Percentiles rank a stretch among this genome's conserved stretches.
Conservation (phyloP, 345 rosid species). For the Eucalyptus shirleyi region DNA sequence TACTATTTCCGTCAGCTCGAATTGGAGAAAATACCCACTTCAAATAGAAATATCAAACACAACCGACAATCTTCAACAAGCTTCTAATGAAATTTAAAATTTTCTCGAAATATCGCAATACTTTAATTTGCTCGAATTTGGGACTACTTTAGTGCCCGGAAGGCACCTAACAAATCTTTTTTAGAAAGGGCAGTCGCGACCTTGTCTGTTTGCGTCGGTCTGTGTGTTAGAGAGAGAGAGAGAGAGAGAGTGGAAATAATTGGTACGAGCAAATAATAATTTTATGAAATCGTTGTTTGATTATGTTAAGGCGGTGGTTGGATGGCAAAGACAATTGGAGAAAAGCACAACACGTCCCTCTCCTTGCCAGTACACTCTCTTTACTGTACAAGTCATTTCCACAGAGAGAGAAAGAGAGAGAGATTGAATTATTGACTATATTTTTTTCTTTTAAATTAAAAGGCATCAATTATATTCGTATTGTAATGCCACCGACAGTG, state of each 20-base stretch:
- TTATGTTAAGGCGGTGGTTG: neutral
- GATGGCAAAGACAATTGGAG: neutral
- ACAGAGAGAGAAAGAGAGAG: neutral
- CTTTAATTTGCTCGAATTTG: neutral
- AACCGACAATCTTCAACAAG: neutral
- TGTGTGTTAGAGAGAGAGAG: neutral
- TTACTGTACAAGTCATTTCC: neutral
- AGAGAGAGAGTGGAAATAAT: neutral
- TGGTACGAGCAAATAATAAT: neutral
- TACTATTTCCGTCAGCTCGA: accelerated
- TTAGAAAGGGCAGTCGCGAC: neutral
- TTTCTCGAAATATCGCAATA: neutral
- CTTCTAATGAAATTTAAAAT: neutral
- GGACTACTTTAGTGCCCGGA: neutral
- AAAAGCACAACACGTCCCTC: neutral
- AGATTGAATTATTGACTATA: neutral
- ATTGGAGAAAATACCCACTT: neutral
- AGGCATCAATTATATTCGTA: neutral
- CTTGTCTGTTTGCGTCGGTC: neutral
- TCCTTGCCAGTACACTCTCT: neutral
- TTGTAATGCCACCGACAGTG: neutral
- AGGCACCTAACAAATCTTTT: neutral
- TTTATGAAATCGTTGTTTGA: neutral
- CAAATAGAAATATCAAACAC: neutral
- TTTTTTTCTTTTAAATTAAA: neutral